These are phyloP conservation scores for Strobilomyces dryophilus DNA, from an alignment of 768 basidiomycete genomes.

Conservation along the genomic window DNA sequence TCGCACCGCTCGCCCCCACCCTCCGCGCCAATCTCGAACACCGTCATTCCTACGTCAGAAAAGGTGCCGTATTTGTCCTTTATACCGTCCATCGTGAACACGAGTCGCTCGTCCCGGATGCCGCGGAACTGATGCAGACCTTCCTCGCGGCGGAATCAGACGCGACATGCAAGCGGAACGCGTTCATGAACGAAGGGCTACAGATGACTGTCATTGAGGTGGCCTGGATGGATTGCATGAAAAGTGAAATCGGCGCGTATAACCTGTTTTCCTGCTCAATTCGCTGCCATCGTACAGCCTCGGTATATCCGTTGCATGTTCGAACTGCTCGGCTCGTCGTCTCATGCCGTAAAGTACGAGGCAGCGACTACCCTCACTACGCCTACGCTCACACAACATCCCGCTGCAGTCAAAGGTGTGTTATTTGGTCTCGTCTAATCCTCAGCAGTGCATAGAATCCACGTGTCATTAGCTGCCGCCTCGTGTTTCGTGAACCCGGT, in stretches of 20 bases:
- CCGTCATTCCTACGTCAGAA: constrained; percentile 95
- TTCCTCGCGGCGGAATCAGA: constrained; percentile 96
- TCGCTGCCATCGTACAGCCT: constrained; percentile 42
- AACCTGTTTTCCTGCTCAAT: constrained; percentile 3
- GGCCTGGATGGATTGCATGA: constrained; percentile 84
- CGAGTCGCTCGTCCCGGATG: constrained; percentile 93
- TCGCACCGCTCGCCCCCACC: constrained; percentile 93
- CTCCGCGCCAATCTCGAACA: constrained; percentile 94
- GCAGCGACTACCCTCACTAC: constrained; percentile 94
- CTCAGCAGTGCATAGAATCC: constrained; percentile 1
- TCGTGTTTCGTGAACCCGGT: constrained; percentile 84
- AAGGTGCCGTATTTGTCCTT: constrained; percentile 96
- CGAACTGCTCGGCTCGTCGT: constrained; percentile 83
- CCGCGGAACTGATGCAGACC: constrained; percentile 91
- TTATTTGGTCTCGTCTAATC: neutral
- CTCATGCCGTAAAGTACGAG: constrained; percentile 95
- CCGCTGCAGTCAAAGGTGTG: constrained; percentile 91
- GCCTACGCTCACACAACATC: constrained; percentile 91
- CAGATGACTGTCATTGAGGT: constrained; percentile 97
- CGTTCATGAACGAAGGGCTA: constrained; percentile 91
- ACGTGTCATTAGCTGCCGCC: constrained; percentile 64
- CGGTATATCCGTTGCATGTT: constrained; percentile 93
- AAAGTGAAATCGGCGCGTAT: constrained; percentile 29
- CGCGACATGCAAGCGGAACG: constrained; percentile 94
- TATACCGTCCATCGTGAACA: constrained; percentile 93